These are phyloP conservation scores for Fusarium sp. DNA, from an alignment of 2,329 filamentous ascomycete genomes.

Conservation along the genomic window DNA sequence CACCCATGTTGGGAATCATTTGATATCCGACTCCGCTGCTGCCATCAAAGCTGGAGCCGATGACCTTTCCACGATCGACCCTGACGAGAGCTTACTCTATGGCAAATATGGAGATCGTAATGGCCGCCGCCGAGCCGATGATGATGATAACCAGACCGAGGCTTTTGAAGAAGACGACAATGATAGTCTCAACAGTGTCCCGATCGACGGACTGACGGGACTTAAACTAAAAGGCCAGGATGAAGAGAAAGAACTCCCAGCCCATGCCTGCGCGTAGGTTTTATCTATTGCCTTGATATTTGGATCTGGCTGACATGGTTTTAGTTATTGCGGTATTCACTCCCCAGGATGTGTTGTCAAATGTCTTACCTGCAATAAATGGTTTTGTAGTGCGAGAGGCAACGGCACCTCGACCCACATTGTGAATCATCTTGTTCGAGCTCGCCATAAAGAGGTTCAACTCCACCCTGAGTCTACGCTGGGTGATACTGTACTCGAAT, in stretches of 20 bases:
- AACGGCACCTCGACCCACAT: constrained; percentile 98
- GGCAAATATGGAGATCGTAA: constrained; percentile 70
- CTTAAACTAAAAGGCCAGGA: constrained; percentile 66
- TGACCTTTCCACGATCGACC: constrained; percentile 73
- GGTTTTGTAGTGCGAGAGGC: constrained; percentile 98
- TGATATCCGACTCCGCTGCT: constrained; percentile 83
- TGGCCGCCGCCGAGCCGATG: constrained; percentile 77
- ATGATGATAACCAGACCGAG: constrained; percentile 91
- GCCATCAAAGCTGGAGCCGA: constrained; percentile 90
- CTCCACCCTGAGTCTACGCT: constrained; percentile 92
- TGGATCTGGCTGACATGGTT: constrained; percentile 37
- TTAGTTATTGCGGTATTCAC: constrained; percentile 95
- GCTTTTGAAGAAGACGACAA: constrained; percentile 83
- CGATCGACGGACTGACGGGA: constrained; percentile 78
- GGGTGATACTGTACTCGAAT: constrained; percentile 95
- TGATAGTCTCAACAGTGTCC: constrained; percentile 79
- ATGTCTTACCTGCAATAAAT: constrained; percentile 94
- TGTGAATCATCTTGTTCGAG: constrained; percentile 96
- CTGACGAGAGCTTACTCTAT: constrained; percentile 84
- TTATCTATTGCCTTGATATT: constrained; percentile 5
- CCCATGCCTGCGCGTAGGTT: constrained; percentile 94
- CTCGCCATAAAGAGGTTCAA: constrained; percentile 98
- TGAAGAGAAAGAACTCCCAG: constrained; percentile 89
- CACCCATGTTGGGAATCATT: constrained; percentile 85
- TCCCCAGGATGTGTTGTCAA: constrained; percentile 95